Percentiles rank a stretch among this genome's conserved stretches.
Conservation (phyloP, 306 rosid genomes). For the Malus asiatica region DNA sequence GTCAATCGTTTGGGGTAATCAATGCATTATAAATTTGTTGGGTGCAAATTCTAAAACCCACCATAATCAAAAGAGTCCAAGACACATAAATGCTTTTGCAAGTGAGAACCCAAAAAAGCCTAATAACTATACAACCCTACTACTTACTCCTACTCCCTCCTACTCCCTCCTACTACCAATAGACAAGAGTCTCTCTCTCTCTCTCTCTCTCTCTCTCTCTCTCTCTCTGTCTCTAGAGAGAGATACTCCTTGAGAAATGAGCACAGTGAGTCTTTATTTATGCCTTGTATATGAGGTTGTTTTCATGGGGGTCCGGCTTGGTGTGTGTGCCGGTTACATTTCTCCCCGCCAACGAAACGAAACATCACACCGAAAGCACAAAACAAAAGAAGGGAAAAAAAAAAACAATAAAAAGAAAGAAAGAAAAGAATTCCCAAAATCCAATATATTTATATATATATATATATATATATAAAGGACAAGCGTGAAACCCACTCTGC, state of each 20-base stretch:
- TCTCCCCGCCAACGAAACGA: slow-evolving; percentile 58
- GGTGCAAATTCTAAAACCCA: neutral
- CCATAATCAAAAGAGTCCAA: neutral
- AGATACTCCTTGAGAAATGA: neutral
- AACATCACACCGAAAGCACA: slow-evolving; percentile 75
- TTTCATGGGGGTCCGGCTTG: slow-evolving; percentile 67
- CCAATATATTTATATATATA: neutral
- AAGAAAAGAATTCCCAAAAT: neutral
- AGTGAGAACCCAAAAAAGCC: neutral
- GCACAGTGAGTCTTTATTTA: slow-evolving; percentile 30
- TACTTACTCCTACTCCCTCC: neutral
- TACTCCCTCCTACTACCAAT: neutral
- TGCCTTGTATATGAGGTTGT: slow-evolving; percentile 28
- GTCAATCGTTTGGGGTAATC: neutral
- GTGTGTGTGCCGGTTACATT: slow-evolving; percentile 59
- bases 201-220: neutral
- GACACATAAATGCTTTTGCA: neutral
- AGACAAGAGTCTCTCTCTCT: neutral
- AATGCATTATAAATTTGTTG: neutral
- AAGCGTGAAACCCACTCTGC: slow-evolving; percentile 70
- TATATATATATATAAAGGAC: slow-evolving; percentile 30
- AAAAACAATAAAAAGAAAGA: neutral
- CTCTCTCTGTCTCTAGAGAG: neutral
- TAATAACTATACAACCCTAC: neutral
- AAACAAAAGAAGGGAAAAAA: neutral